These are phyloP conservation scores for Paraphaeosphaeria minitans DNA, from an alignment of 2,329 filamentous ascomycete genomes.

Conservation along the genomic window DNA sequence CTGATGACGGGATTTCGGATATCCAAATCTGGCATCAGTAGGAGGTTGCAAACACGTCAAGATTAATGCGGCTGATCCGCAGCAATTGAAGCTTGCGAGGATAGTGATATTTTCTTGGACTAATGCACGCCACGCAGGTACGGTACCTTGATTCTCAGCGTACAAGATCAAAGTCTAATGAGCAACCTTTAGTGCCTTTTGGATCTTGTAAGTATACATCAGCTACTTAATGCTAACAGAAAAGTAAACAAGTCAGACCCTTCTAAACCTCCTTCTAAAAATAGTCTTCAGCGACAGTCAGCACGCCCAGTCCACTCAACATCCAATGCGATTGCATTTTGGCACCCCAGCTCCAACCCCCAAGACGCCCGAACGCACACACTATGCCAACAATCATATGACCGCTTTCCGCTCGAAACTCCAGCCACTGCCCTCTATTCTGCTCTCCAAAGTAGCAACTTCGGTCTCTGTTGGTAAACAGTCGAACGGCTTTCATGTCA, in stretches of 20 bases:
- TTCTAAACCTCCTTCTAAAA: neutral
- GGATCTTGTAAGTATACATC: too few species aligned
- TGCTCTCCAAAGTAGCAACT: slow-evolving; percentile 19
- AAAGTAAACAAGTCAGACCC: neutral
- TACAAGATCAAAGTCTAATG: too few species aligned
- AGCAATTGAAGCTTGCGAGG: too few species aligned
- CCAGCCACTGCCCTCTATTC: slow-evolving; percentile 10
- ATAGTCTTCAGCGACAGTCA: neutral
- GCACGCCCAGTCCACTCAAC: neutral
- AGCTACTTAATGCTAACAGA: too few species aligned
- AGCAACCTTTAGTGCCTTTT: too few species aligned
- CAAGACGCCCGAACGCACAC: neutral
- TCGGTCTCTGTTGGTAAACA: slow-evolving; percentile 21
- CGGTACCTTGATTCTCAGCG: too few species aligned
- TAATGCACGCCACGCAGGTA: too few species aligned
- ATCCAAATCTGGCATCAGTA: too few species aligned
- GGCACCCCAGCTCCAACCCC: neutral
- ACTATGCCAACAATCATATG: slow-evolving; percentile 11
- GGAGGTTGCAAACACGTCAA: too few species aligned
- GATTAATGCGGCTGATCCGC: too few species aligned
- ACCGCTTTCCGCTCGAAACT: slow-evolving; percentile 13
- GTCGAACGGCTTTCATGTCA: slow-evolving; percentile 17
- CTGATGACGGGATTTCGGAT: too few species aligned
- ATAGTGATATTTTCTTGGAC: too few species aligned
- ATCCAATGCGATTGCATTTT: neutral